Evolutionary conservation across 805 yeast genomes (phyloP), one percentile per base, ranked within the genome.

Genomic region (Candida koratica): DNA sequence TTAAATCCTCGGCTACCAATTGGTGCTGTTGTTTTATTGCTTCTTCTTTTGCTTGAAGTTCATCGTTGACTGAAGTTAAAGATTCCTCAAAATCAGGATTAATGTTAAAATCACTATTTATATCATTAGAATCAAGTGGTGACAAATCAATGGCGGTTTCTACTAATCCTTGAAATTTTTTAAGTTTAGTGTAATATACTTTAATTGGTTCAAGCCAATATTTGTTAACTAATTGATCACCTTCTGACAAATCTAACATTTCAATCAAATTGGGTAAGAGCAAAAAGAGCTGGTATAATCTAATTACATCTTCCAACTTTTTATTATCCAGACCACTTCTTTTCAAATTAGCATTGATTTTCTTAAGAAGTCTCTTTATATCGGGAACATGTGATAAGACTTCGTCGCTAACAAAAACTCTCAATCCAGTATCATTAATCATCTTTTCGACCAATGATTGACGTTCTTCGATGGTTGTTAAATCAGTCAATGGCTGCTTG

Each of bases 81-180:
- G 81, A 71, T 27, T 84, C 90, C 55, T 89, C 96, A 53, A 89
- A 89, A 47, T 87, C 96, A 3, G 96, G 87, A 46, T 81, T 83
- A 36, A 93, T 85, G 47, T 84, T 79, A 49, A 82, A 86, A 42
- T 93, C 95, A 36, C 86, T 85, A 19, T 55, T 55, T 39, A 52
- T 49, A 5, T 60, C 52, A n/a, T 53, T 36, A 29, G 80, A 71
- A 30, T 84, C 89, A 39, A 87, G 69, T 2, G 95, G 88, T 14
- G 82, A 77, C 31, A 93, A 66, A 53, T 93, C 98, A 17, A 93
- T 80, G 0, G 97, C 89, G 2, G 95, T 82, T 56, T 93, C 97
- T 7, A 93, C 89, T 53, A 93, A 69, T 53, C 87, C 95, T 55
- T 84, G 82, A 26, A 83, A 73, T 47, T 84, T 87, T 12, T 61